Base-by-base conservation (phyloP, 1,284 basidiomycete species). In the Boletus semigastroideus region DNA sequence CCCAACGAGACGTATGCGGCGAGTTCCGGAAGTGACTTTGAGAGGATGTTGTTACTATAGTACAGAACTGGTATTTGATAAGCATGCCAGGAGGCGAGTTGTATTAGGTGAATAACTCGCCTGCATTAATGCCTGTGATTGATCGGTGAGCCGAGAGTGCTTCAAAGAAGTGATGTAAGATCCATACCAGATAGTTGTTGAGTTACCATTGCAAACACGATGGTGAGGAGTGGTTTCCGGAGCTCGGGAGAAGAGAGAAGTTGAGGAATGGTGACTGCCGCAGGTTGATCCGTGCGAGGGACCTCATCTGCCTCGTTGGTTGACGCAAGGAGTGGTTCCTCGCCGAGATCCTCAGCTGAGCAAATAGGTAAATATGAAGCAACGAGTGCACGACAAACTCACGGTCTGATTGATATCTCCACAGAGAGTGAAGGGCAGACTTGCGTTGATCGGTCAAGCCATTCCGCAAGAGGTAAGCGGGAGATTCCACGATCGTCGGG, bases 31-130 rank as follows among this genome's bases (percentile, higher is more conserved):
- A 95, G 71, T 3, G 91, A 80, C 46, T 84, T 84, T 10, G 85
- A 81, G 14, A 96, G 78, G 48, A 96, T 93, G 37, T 86, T 82
- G 55, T 92, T 94, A 68, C 90, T 93, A 72, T 94, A 95, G 67
- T 93, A 95, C 46, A 94, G 73, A 27, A 94, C 92, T 73, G 74
- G 72, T 58, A 74, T 75, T 54, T 72, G 71, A 33, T 79, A 73
- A 54, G 39, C 33, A 47, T 17, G 4, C 30, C n/a, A 36, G 19
- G 37, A 6, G 25, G 16, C 27, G 9, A 34, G n/a, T 20, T 27
- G 20, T 27, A 37, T 43, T 27, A 31, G 27, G 38, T 12, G 25
- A 53, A 39, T n/a, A 31, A 22, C 59, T 51, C 57, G 74, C 79
- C 72, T 47, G 84, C 84, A 61, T 86, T 86, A 60, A 86, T 80